Evolutionary conservation across 1,284 basidiomycete genomes (phyloP), one percentile per base, ranked within the genome.

Genomic region (Irpex sp.): DNA sequence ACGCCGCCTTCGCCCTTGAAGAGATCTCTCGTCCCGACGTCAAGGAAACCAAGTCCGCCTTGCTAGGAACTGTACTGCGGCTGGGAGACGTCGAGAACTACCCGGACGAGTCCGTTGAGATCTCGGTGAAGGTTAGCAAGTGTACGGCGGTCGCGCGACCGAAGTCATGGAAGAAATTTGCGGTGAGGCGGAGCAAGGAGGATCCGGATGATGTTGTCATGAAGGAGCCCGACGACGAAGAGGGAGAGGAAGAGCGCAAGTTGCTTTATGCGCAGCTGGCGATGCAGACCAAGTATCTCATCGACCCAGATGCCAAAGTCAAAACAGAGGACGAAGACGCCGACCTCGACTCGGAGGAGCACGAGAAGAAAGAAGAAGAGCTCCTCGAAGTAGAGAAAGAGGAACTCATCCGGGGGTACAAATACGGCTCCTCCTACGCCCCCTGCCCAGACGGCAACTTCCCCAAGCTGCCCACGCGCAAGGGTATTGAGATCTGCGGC

Each of bases 391-490:
- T 34, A 34, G 31, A 34, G 6, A 87, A 88, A 70, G 91, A 94
- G 63, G 80, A 89, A 15, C 85, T 95, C 13, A 79, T 91, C 19
- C 83, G 85, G 66, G 97, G 95, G 0, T 98, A 92, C 83, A 93
- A 94, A 74, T 97, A 98, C 69, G 97, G 97, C 4, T 88, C 92
- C 3, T 93, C 91, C 2, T 94, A 95, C 74, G 89, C 89, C 1
- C 93, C 94, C 1, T 88, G 91, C 74, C 89, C 92, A 2, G 92
- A 93, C 52, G 92, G 85, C 5, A 83, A 89, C 59, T 96, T 95
- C 68, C 84, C 84, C 49, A 83, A 81, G 61, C 77, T 95, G 36
- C 78, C 81, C 3, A 93, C 94, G 1, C 83, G 79, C 70, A 91
- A 89, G 70, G 94, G 95, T 0, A 89, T 98, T 47, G 94, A 97